Evolutionary conservation across 345 rosid genomes (phyloP).

Genomic region (Acer saccharum): DNA sequence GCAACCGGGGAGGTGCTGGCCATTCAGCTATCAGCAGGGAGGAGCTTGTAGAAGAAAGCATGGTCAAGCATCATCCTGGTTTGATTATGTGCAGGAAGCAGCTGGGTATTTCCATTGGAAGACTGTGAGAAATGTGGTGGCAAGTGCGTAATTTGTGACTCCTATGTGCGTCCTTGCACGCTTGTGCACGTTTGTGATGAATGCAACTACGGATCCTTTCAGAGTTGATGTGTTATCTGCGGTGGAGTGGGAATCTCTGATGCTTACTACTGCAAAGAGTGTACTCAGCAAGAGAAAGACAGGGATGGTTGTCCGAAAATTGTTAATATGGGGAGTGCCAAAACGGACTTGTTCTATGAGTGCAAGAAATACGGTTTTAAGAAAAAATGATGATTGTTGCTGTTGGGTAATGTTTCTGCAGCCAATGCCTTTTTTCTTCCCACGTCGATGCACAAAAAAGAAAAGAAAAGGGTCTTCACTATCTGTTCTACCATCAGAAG

Average conservation of each 20-base stretch:
- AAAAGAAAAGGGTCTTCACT: too few relatives aligned
- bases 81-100: constrained; percentile 45
- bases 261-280: constrained; percentile 47
- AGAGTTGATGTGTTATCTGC: constrained; percentile 42
- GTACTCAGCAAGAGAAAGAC: constrained; percentile 44
- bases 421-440: too few relatives aligned
- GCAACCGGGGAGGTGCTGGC: constrained; percentile 77
- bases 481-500: too few relatives aligned
- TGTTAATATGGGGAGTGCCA: too few relatives aligned
- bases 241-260: constrained; percentile 46
- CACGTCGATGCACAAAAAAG: too few relatives aligned
- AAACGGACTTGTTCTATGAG: too few relatives aligned
- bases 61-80: constrained; percentile 49
- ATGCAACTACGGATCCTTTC: constrained; percentile 46
- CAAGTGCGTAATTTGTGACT: constrained; percentile 41
- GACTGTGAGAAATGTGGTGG: constrained; percentile 43
- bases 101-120: constrained; percentile 42
- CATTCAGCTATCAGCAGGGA: constrained; percentile 66
- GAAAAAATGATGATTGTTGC: too few relatives aligned
- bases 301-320: constrained; percentile 30
- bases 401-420: too few relatives aligned
- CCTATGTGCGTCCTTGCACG: constrained; percentile 44
- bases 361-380: too few relatives aligned
- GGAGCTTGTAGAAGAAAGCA: constrained; percentile 15
- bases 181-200: constrained; percentile 44